phyloP scores from a whole-genome alignment of 345 rosid species.

The Erucastrum elatum region DNA sequence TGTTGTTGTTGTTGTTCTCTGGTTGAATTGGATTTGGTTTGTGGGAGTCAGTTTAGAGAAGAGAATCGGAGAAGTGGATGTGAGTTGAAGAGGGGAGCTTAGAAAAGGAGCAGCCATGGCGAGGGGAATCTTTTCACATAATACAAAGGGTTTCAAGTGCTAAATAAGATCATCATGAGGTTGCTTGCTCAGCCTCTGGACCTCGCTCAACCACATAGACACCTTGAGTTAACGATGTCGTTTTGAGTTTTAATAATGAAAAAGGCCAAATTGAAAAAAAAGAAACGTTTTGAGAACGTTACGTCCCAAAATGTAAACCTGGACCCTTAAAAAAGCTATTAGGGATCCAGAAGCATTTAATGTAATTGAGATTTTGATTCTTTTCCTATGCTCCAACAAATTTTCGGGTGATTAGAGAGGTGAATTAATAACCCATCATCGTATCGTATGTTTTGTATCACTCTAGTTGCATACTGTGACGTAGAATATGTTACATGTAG shows the following conservation, averaged over 20 bases:
- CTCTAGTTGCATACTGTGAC: not conserved
- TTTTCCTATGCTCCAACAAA: not conserved
- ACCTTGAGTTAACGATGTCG: not conserved
- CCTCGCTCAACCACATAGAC: slow-evolving; percentile 37
- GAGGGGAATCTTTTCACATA: not conserved
- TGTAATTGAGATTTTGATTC: not conserved
- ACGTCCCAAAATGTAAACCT: not conserved
- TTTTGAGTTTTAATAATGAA: not conserved
- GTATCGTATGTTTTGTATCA: not conserved
- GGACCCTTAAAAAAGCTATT: not conserved
- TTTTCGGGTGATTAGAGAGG: not conserved
- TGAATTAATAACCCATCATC: not conserved
- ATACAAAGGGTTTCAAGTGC: not conserved
- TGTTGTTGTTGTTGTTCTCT: slow-evolving; percentile 1
- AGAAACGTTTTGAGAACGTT: not conserved
- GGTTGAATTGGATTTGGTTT: slow-evolving; percentile 15
- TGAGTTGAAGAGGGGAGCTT: slow-evolving; percentile 28
- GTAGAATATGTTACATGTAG: not conserved
- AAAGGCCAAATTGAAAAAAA: not conserved
- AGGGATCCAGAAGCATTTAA: not conserved
- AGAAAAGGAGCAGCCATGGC: slow-evolving; percentile 38
- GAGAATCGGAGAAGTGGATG: slow-evolving; percentile 22
- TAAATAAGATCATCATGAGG: slow-evolving; percentile 5
- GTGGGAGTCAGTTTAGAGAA: slow-evolving; percentile 18
- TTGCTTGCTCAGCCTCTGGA: slow-evolving; percentile 28